phyloP scores from a whole-genome alignment of 2,329 filamentous ascomycete species.

The Sporothrix protearum region DNA sequence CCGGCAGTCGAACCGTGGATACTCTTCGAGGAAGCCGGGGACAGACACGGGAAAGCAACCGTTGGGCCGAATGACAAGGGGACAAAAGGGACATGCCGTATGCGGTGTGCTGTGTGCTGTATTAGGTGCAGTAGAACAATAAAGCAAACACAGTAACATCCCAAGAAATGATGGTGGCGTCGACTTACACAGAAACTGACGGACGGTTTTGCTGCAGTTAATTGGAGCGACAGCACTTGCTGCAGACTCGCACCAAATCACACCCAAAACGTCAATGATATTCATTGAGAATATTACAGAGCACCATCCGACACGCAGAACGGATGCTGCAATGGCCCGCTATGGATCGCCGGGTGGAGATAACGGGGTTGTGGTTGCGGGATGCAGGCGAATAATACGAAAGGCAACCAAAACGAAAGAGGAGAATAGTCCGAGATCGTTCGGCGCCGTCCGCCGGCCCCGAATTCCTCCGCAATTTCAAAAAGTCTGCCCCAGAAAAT shows the following conservation, averaged over 20 bases:
- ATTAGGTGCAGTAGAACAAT: not conserved
- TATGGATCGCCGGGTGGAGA: not conserved
- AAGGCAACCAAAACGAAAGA: not conserved
- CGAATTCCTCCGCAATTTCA: not conserved
- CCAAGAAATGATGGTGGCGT: not conserved
- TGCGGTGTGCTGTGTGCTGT: not conserved
- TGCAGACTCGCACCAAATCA: not conserved
- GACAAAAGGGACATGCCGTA: not conserved
- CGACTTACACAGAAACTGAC: not conserved
- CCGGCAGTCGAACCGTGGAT: not conserved
- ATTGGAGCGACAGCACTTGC: not conserved
- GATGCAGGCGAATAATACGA: not conserved
- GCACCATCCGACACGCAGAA: not conserved
- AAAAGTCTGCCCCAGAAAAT: not conserved
- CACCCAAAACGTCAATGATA: not conserved
- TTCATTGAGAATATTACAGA: not conserved
- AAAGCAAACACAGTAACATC: not conserved
- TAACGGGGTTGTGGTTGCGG: not conserved
- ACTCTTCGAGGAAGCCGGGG: not conserved
- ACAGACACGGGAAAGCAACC: not conserved
- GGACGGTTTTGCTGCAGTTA: not conserved
- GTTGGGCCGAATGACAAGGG: not conserved
- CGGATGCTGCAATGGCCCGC: not conserved
- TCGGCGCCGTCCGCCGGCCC: not conserved
- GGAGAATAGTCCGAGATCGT: constrained; percentile 7